Base-by-base conservation (phyloP, 1,284 basidiomycete genomes). In the Cryptococcus wingfieldii region DNA sequence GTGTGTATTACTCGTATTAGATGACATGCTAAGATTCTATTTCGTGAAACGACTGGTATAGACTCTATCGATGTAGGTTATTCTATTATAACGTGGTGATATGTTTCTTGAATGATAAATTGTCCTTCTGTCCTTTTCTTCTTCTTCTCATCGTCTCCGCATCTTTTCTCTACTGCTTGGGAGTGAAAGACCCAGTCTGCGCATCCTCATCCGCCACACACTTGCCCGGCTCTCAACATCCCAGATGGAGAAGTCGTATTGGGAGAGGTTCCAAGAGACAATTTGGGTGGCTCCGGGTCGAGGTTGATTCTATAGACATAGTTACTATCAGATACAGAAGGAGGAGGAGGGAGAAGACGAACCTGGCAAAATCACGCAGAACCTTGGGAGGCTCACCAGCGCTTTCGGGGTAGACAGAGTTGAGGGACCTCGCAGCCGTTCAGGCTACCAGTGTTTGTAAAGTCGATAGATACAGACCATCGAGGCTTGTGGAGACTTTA, bases 401-500 rank as follows among this genome's bases (percentile, higher is more conserved):
- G 3, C 41, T 50, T 19, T 25, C 19, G 6, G 79, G 78, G 71
- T 70, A 80, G 6, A 53, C 50, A 78, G 9, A 77, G 58, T 61
- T 78, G 70, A 3, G 67, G 70, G 6, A 76, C 57, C 44, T 81
- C 80, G 56, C 73, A 75, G 3, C 77, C 80, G 8, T 68, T 64
- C 2, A 76, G 65, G 1, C 56, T 45, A 13, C 80, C 80, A 1
- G 68, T 70, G 68, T 82, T 82, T 31, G 69, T 74, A 39, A 82
- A 64, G 25, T 77, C 69, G 13, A 72, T 74, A 5, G 71, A 64
- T 51, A 80, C 67, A 1, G 57, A 66, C 67, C 70, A 74, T 37
- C 66, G 63, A 18, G 65, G 58, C 44, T 68, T 58, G 66, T 79
- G 78, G 0, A 79, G 66, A 13, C 66, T 69, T 27, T 53, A 18